Evolutionary conservation across 371 early-diverging fungal species (phyloP).

Genomic region (Nosema bombycis): DNA sequence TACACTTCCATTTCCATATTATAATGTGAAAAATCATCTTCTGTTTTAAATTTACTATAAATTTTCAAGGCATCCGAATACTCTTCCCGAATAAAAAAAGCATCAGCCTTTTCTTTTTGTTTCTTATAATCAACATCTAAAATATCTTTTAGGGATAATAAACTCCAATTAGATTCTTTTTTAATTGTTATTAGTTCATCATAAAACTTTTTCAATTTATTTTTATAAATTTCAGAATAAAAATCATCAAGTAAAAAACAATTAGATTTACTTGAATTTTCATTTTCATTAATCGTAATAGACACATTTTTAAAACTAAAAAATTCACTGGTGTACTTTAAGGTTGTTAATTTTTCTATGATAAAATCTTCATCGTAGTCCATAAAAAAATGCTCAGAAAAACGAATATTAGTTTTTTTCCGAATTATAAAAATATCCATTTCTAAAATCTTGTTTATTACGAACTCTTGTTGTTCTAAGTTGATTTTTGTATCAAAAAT

Average conservation of each 20-base stretch:
- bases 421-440: slow-evolving; percentile 4
- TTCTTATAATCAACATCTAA: slow-evolving; percentile 9
- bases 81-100: slow-evolving; percentile 22
- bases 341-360: not conserved
- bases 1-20: slow-evolving; percentile 41
- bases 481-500: slow-evolving; percentile 9
- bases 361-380: not conserved
- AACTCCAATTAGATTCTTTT: slow-evolving; percentile 1
- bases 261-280: not conserved
- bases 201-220: not conserved
- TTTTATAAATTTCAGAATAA: not conserved
- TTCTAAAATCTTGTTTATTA: not conserved
- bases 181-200: not conserved
- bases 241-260: not conserved
- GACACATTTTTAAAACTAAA: slow-evolving; percentile 1
- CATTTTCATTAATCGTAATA: not conserved
- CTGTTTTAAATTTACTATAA: slow-evolving; percentile 15
- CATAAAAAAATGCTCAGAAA: not conserved
- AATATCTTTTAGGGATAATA: not conserved
- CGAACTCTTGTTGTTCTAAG: slow-evolving; percentile 4
- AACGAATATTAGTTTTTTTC: not conserved
- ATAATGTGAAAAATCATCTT: slow-evolving; percentile 34
- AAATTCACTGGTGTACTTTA: not conserved
- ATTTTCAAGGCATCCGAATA: slow-evolving; percentile 41
- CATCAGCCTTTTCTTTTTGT: slow-evolving; percentile 31